phyloP scores from a whole-genome alignment of 2,329 filamentous ascomycete species.

The Allantophomopsis cytisporea region DNA sequence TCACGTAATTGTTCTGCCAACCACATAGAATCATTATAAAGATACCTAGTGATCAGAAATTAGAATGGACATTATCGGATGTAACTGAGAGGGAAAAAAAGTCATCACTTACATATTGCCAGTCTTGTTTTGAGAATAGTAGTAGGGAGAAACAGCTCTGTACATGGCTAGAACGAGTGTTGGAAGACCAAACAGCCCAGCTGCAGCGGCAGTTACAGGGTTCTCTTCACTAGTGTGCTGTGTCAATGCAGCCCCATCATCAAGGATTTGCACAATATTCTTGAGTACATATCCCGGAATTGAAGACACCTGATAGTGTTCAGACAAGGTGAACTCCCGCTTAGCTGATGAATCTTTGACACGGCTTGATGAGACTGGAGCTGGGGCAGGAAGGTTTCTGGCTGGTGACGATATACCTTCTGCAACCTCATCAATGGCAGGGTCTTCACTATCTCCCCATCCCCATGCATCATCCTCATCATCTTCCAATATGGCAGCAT shows the following conservation, averaged over 20 bases:
- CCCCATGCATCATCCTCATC: constrained; percentile 49
- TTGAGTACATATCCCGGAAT: constrained; percentile 69
- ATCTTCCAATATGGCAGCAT: constrained; percentile 17
- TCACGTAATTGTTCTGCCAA: constrained; percentile 41
- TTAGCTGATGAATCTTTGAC: constrained; percentile 14
- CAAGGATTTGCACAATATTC: constrained; percentile 44
- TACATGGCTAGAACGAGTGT: constrained; percentile 67
- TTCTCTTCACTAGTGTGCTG: constrained; percentile 28
- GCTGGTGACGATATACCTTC: background rate
- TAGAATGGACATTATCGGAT: background rate
- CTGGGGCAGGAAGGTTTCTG: background rate
- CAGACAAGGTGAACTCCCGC: constrained; percentile 63
- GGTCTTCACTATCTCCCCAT: constrained; percentile 53
- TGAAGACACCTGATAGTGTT: constrained; percentile 79
- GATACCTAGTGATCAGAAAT: constrained; percentile 29
- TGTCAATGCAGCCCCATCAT: constrained; percentile 48
- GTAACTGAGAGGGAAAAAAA: background rate
- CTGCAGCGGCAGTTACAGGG: constrained; percentile 52
- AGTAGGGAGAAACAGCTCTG: constrained; percentile 60
- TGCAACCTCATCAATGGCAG: constrained; percentile 3
- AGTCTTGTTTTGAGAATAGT: constrained; percentile 48
- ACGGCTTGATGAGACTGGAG: background rate
- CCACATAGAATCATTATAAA: constrained; percentile 56
- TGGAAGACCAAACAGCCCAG: constrained; percentile 58
- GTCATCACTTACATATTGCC: constrained; percentile 44